These are phyloP conservation scores for Wallemia hederae DNA, from an alignment of 1,284 basidiomycete species.

Conservation along the genomic window DNA sequence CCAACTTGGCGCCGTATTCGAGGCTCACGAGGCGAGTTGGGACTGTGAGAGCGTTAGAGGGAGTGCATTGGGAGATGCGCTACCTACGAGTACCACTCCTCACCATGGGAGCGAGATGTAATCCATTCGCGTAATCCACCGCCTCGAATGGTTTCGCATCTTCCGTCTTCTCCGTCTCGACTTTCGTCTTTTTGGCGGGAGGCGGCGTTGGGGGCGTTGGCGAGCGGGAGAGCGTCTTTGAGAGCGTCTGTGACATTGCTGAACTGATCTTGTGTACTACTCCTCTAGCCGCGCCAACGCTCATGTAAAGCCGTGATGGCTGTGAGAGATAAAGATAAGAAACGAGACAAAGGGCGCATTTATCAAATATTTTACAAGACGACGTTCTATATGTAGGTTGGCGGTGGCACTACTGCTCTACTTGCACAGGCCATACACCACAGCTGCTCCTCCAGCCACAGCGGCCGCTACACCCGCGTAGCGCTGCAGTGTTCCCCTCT, in stretches of 20 bases:
- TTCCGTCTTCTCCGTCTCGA: no score
- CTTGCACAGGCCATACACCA: background rate
- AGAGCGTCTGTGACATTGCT: background rate
- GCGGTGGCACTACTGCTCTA: no score
- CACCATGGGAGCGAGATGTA: slow-evolving; percentile 65
- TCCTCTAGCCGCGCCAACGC: background rate
- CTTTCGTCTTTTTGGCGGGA: background rate
- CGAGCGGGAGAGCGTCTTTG: background rate
- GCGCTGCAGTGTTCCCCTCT: background rate
- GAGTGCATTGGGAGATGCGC: background rate
- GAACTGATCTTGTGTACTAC: background rate
- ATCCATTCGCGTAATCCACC: slow-evolving; percentile 7
- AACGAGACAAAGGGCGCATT: no score
- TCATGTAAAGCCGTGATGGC: background rate
- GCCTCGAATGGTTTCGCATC: background rate
- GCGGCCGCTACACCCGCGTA: background rate
- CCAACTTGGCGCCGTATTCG: slow-evolving; percentile 74
- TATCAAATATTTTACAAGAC: no score
- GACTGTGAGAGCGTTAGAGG: slow-evolving; percentile 20
- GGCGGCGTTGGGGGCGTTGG: background rate
- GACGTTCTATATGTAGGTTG: no score
- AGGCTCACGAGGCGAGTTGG: slow-evolving; percentile 59
- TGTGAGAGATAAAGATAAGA: background rate
- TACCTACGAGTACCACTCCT: slow-evolving; percentile 53
- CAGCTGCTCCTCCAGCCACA: background rate